These are phyloP conservation scores for Paracoccidioides lutzii DNA, from an alignment of 2,329 filamentous ascomycete genomes.

Conservation along the genomic window DNA sequence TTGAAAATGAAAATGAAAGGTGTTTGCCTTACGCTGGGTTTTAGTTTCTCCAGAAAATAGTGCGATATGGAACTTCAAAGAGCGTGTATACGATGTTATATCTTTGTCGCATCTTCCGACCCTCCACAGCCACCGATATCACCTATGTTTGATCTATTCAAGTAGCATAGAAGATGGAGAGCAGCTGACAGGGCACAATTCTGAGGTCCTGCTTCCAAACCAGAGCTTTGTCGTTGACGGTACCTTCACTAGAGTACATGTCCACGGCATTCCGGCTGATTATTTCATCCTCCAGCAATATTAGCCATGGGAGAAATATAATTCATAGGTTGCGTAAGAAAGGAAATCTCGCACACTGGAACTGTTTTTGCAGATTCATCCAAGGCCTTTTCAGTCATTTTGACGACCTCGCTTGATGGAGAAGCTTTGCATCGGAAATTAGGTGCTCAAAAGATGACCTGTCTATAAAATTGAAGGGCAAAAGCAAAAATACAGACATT, in stretches of 20 bases:
- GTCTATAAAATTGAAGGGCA: neutral
- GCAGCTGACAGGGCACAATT: slow-evolving; percentile 51
- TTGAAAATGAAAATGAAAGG: neutral
- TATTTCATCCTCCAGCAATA: neutral
- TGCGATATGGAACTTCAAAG: slow-evolving; percentile 40
- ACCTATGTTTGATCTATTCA: slow-evolving; percentile 57
- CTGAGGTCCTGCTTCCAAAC: slow-evolving; percentile 49
- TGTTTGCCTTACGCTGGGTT: slow-evolving; percentile 26
- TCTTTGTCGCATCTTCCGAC: neutral
- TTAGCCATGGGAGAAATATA: neutral
- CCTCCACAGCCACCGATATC: slow-evolving; percentile 1
- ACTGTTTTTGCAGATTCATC: neutral
- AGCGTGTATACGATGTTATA: slow-evolving; percentile 33
- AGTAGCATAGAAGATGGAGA: slow-evolving; percentile 56
- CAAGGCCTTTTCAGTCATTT: neutral
- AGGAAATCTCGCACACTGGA: neutral
- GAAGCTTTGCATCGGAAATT: neutral
- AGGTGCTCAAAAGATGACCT: neutral
- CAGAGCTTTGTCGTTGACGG: slow-evolving; percentile 19
- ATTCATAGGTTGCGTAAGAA: neutral
- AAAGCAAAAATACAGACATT: neutral
- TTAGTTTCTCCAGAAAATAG: slow-evolving; percentile 37
- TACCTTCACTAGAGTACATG: neutral
- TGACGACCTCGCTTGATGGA: neutral
- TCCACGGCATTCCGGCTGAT: neutral